phyloP scores from a whole-genome alignment of 2,329 filamentous ascomycete genomes.

The Colletotrichum sp. region DNA sequence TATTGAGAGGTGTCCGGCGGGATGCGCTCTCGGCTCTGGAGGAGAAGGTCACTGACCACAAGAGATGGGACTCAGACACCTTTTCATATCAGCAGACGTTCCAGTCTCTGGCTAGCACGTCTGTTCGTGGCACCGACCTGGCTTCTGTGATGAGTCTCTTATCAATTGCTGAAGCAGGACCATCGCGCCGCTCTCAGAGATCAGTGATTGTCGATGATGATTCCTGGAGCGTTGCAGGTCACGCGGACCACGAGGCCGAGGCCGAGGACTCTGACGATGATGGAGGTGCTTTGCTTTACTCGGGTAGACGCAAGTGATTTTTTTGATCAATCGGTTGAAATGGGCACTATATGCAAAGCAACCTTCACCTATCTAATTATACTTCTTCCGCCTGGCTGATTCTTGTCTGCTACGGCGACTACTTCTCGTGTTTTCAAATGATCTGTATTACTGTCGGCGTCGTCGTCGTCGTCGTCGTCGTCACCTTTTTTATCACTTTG shows the following conservation, averaged over 20 bases:
- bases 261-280: not conserved
- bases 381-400: too few relatives aligned
- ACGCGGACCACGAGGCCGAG: not conserved
- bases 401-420: too few relatives aligned
- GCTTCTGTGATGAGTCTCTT: not conserved
- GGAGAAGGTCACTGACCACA: constrained; percentile 4
- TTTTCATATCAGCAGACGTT: not conserved
- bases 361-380: too few relatives aligned
- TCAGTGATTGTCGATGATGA: not conserved
- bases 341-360: too few relatives aligned
- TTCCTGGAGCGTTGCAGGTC: not conserved
- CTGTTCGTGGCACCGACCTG: not conserved
- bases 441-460: too few relatives aligned
- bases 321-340: not conserved
- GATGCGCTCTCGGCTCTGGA: not conserved
- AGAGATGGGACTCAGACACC: constrained; percentile 2
- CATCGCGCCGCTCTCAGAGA: not conserved
- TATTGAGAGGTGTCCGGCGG: not conserved
- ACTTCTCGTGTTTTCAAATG: too few relatives aligned
- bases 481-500: too few relatives aligned
- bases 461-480: not conserved
- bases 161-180: not conserved
- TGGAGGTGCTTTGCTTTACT: not conserved
- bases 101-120: not conserved
- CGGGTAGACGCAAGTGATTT: not conserved